These are phyloP conservation scores for Maudiozyma humilis DNA, from an alignment of 1,139 yeast genomes.

Conservation along the genomic window DNA sequence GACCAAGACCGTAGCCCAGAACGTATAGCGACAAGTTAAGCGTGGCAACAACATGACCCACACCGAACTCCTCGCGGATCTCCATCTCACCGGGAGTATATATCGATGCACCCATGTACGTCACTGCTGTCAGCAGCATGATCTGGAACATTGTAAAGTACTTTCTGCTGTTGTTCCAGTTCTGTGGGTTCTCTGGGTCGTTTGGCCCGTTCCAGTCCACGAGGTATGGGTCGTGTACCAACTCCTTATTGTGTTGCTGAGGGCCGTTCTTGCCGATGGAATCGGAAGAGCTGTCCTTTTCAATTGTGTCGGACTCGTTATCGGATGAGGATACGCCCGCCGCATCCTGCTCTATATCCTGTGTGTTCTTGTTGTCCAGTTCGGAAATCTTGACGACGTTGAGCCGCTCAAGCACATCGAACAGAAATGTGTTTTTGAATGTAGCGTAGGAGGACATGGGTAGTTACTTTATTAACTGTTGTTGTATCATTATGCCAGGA, in stretches of 20 bases:
- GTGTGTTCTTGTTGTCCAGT: neutral
- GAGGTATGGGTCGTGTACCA: constrained; percentile 43
- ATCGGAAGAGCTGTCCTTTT: neutral
- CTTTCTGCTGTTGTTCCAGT: constrained; percentile 52
- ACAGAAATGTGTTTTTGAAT: constrained; percentile 10
- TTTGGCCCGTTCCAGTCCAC: constrained; percentile 26
- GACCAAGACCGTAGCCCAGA: constrained; percentile 52
- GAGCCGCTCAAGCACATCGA: constrained; percentile 9
- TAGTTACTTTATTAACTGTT: neutral
- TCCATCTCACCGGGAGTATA: constrained; percentile 44
- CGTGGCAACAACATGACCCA: constrained; percentile 16
- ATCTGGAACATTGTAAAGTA: no score
- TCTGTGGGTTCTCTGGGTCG: constrained; percentile 52
- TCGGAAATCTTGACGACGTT: constrained; percentile 6
- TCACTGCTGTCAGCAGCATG: no score
- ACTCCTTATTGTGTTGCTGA: neutral
- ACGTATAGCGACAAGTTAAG: constrained; percentile 28
- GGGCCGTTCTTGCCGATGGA: neutral
- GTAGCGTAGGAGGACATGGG: constrained; percentile 1
- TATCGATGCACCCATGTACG: constrained; percentile 54
- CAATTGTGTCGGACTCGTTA: neutral
- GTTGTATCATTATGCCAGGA: neutral
- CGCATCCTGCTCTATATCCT: neutral
- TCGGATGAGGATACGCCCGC: neutral
- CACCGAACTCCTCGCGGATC: constrained; percentile 13